Conservation (phyloP, 2,329 filamentous ascomycete genomes). For the Diaporthe vaccinii region DNA sequence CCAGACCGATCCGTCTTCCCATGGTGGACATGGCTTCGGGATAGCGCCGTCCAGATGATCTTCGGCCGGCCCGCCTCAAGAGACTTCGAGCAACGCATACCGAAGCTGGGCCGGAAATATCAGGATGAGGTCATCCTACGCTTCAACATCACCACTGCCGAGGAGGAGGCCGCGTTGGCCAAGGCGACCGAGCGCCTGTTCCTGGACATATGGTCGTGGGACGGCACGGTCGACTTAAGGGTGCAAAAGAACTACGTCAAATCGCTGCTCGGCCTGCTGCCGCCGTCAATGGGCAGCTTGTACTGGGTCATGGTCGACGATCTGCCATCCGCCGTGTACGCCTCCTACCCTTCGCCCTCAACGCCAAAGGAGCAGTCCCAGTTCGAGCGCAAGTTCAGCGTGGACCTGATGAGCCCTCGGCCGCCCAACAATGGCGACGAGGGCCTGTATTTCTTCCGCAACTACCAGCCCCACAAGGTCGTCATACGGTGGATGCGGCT, state of each 20-base stretch:
- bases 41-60: constrained; percentile 63
- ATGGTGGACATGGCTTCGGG: constrained; percentile 64
- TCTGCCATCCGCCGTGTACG: constrained; percentile 81
- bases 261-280: constrained; percentile 84
- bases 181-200: constrained; percentile 81
- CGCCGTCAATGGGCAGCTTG: constrained; percentile 77
- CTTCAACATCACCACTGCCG: constrained; percentile 80
- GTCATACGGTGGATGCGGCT: constrained; percentile 93
- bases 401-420: constrained; percentile 47
- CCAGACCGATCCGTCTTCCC: constrained; percentile 55
- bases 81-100: constrained; percentile 45
- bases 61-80: constrained; percentile 61
- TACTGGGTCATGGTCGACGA: constrained; percentile 85
- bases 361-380: constrained; percentile 41
- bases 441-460: constrained; percentile 81
- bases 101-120: constrained; percentile 63
- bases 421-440: constrained; percentile 46
- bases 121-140: constrained; percentile 88
- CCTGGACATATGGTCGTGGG: constrained; percentile 83
- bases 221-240: constrained; percentile 87
- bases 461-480: constrained; percentile 84
- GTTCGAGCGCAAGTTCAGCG: constrained; percentile 46
- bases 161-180: constrained; percentile 79
- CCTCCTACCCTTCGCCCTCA: constrained; percentile 74
- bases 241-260: constrained; percentile 81